Conservation (phyloP, 176 grass and related monocot genomes). For the Cenchrus fungigraminus region DNA sequence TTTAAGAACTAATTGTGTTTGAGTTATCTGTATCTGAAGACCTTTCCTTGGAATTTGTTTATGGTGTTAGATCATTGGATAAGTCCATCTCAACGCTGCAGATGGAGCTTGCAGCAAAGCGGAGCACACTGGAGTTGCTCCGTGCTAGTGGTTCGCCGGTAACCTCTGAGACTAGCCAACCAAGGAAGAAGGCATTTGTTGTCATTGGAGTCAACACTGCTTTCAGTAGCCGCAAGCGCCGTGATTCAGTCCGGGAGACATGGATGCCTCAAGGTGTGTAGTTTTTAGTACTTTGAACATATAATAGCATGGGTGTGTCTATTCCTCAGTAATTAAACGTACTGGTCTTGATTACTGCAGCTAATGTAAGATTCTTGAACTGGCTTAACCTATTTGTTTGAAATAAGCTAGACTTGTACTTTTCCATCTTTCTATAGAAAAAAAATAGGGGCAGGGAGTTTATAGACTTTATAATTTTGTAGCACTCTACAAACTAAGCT, state of each 20-base stretch:
- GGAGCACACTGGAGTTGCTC: slow-evolving; percentile 63
- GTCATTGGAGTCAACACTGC: slow-evolving; percentile 94
- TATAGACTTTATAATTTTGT: slow-evolving; percentile 21
- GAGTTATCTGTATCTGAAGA: slow-evolving; percentile 36
- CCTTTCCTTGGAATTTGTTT: slow-evolving; percentile 35
- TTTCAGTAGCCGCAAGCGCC: slow-evolving; percentile 89
- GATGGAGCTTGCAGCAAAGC: slow-evolving; percentile 91
- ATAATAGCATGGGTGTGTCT: slow-evolving; percentile 32
- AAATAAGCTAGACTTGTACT: neutral
- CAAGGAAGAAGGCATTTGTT: slow-evolving; percentile 81
- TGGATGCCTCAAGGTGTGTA: slow-evolving; percentile 98
- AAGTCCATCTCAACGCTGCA: slow-evolving; percentile 97
- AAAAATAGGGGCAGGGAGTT: neutral
- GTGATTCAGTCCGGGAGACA: slow-evolving; percentile 87
- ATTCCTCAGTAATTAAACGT: slow-evolving; percentile 12
- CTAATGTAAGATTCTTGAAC: neutral
- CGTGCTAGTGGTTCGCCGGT: slow-evolving; percentile 53
- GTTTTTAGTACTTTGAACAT: slow-evolving; percentile 5
- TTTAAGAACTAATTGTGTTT: slow-evolving; percentile 19
- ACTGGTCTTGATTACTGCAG: neutral
- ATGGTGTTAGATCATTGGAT: slow-evolving; percentile 83
- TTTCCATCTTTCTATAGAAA: neutral
- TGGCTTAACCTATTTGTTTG: neutral
- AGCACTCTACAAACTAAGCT: neutral
- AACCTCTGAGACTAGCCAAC: slow-evolving; percentile 41